Percentiles rank a stretch among this genome's conserved stretches.
Evolutionary conservation across 495 filamentous ascomycete species (phyloP).

Genomic region (Neurospora africana): DNA sequence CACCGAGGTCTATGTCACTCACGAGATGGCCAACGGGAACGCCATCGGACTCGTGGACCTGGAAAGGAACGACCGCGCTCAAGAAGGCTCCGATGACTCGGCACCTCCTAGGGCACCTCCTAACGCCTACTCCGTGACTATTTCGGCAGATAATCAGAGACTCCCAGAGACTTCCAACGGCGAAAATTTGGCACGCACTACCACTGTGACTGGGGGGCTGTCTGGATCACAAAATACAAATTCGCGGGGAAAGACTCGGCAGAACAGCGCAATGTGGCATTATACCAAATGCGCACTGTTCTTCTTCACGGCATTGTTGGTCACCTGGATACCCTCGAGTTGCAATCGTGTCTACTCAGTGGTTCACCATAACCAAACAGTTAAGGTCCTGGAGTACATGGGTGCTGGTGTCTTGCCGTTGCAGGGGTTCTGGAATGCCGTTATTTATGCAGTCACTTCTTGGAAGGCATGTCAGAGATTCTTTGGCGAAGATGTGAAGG

Average conservation of each 20-base stretch:
- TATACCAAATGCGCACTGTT: conserved; percentile 77
- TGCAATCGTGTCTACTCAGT: conserved; percentile 67
- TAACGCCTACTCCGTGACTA: conserved; percentile 36
- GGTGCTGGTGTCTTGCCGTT: conserved; percentile 68
- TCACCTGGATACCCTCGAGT: conserved; percentile 81
- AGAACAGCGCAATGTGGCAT: conserved; percentile 53
- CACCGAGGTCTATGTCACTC: conserved; percentile 44
- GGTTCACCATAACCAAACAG: conserved; percentile 40
- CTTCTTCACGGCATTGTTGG: conserved; percentile 73
- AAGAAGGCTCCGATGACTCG: not conserved
- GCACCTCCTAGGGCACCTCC: conserved; percentile 5
- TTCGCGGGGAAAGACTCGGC: not conserved
- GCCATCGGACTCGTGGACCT: conserved; percentile 16
- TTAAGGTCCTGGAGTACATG: conserved; percentile 54
- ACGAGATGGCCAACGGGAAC: conserved; percentile 22
- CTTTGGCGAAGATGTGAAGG: not conserved
- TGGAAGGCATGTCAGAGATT: conserved; percentile 33
- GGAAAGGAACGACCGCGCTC: conserved; percentile 5
- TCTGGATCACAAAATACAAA: conserved; percentile 14
- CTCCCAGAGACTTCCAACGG: not conserved
- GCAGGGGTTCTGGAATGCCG: conserved; percentile 79
- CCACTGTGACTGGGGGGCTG: not conserved
- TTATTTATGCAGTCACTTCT: conserved; percentile 66
- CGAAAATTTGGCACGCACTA: not conserved
- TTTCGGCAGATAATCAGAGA: conserved; percentile 24